Percentiles rank a stretch among this genome's conserved stretches.
Evolutionary conservation across 106 monocot genomes (phyloP).

Genomic region (Dioscorea alata): DNA sequence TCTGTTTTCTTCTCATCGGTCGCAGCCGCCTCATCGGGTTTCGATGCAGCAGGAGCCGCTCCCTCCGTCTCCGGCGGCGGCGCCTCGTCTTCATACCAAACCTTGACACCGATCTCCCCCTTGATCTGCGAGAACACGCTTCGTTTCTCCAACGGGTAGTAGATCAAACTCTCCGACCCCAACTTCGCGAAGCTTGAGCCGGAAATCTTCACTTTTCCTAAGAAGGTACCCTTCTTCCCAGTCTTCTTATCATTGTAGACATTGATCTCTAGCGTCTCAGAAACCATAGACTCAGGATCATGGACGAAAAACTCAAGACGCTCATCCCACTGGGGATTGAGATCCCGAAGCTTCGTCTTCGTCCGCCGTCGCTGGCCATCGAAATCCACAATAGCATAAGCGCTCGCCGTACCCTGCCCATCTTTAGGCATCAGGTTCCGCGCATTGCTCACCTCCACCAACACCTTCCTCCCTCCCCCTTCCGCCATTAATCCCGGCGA

Average conservation of each 20-base stretch:
- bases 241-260: constrained; percentile 91
- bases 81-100: constrained; percentile 51
- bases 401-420: constrained; percentile 89
- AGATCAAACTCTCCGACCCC: constrained; percentile 52
- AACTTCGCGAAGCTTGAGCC: constrained; percentile 49
- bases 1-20: constrained; percentile 9
- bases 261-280: constrained; percentile 68
- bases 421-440: constrained; percentile 92
- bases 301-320: constrained; percentile 80
- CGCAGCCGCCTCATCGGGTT: constrained; percentile 1
- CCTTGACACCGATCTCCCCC: constrained; percentile 80
- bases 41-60: constrained; percentile 8
- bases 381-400: constrained; percentile 84
- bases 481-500: constrained; percentile 15
- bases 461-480: constrained; percentile 34
- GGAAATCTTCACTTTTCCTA: constrained; percentile 80
- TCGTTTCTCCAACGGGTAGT: constrained; percentile 92
- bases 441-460: constrained; percentile 81
- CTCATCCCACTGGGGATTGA: constrained; percentile 92
- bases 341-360: constrained; percentile 64
- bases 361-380: constrained; percentile 85
- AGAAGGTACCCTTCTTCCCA: constrained; percentile 42
- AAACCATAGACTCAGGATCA: constrained; percentile 54
- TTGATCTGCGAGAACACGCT: constrained; percentile 93
- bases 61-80: constrained; percentile 13